A percentile compares a stretch with the other conserved stretches of the same genome.
phyloP scores from a whole-genome alignment of 139 green algal genomes.

The Prasinococcaceae sp. region DNA sequence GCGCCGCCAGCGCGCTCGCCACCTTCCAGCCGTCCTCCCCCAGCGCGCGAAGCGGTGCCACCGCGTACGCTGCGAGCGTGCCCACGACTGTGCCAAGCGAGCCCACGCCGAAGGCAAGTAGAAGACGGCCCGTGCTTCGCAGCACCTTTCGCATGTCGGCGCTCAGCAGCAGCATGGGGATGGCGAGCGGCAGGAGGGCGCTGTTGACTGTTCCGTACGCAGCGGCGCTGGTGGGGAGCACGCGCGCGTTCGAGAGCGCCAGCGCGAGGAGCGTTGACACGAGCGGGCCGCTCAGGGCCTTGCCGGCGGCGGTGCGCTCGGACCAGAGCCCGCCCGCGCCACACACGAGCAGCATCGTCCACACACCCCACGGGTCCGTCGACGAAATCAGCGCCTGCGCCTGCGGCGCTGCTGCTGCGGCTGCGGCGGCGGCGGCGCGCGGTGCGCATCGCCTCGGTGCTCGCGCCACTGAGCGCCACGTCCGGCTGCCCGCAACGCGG shows the following conservation, averaged over 20 bases:
- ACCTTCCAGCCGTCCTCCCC: constrained; percentile 62
- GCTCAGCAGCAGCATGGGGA: constrained; percentile 74
- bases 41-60: constrained; percentile 46
- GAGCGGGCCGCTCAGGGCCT: constrained; percentile 60
- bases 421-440: too few species aligned
- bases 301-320: constrained; percentile 29
- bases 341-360: constrained; percentile 11
- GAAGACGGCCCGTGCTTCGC: constrained; percentile 48
- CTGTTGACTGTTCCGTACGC: constrained; percentile 52
- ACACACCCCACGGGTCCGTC: constrained; percentile 20
- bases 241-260: constrained; percentile 44
- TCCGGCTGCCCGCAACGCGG: too few species aligned
- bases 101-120: constrained; percentile 44
- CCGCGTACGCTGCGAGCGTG: constrained; percentile 40
- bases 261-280: constrained; percentile 60
- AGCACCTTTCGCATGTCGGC: constrained; percentile 66
- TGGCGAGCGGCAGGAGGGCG: constrained; percentile 70
- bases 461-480: too few species aligned
- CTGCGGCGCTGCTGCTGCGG: too few species aligned
- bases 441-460: too few species aligned
- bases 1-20: constrained; percentile 55
- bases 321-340: constrained; percentile 18
- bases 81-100: constrained; percentile 42
- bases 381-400: constrained; percentile 9
- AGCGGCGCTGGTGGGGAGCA: constrained; percentile 29